Percentiles rank a stretch among this genome's conserved stretches.
These are phyloP conservation scores for Xylariomycetidae sp. DNA, from an alignment of 2,329 filamentous ascomycete genomes.

Conservation along the genomic window DNA sequence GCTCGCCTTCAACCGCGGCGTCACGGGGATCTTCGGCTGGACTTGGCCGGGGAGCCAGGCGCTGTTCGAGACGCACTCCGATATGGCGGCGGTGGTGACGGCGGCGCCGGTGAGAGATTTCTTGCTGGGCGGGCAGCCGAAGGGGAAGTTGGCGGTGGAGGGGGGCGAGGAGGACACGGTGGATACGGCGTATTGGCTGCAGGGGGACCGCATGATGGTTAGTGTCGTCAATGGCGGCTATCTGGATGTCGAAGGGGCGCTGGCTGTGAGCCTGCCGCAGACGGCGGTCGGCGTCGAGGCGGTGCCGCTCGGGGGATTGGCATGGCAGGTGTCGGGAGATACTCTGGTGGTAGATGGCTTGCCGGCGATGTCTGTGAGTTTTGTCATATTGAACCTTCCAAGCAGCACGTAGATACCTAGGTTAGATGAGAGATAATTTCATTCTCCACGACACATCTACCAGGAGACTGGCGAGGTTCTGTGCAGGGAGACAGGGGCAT, in stretches of 20 bases:
- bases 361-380: constrained; percentile 27
- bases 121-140: constrained; percentile 28
- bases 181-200: constrained; percentile 32
- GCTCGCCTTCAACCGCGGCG: constrained; percentile 40
- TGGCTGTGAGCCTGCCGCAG: constrained; percentile 14
- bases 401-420: neutral
- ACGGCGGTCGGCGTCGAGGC: constrained; percentile 10
- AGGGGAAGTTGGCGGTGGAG: constrained; percentile 13
- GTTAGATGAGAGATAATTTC: too few species aligned
- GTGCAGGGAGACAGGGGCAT: too few species aligned
- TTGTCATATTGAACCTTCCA: constrained; percentile 25
- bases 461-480: too few species aligned
- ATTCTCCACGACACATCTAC: too few species aligned
- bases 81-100: constrained; percentile 33
- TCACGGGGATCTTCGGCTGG: constrained; percentile 38
- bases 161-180: constrained; percentile 22
- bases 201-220: constrained; percentile 25
- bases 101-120: constrained; percentile 31
- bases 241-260: constrained; percentile 9
- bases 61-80: constrained; percentile 33
- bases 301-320: constrained; percentile 19
- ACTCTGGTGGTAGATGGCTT: constrained; percentile 20
- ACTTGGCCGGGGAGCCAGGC: constrained; percentile 34
- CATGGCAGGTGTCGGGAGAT: constrained; percentile 17
- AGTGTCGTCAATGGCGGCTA: constrained; percentile 30